phyloP scores from a whole-genome alignment of 2,329 filamentous ascomycete genomes.

The Domatiomyces globalis region DNA sequence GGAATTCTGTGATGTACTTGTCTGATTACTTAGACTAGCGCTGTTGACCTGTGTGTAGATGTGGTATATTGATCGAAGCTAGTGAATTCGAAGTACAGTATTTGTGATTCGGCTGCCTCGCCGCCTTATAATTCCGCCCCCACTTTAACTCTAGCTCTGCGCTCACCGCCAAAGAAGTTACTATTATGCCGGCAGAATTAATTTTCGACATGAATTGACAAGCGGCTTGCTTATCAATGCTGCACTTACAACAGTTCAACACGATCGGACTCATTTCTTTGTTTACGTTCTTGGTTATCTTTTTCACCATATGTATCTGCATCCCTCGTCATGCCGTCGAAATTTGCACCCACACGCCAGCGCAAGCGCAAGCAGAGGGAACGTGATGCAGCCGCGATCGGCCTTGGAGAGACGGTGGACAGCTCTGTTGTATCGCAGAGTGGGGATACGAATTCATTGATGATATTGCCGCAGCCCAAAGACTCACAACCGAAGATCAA shows the following conservation, averaged over 20 bases:
- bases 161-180: neutral
- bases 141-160: too few relatives aligned
- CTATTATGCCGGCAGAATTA: neutral
- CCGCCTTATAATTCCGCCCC: too few relatives aligned
- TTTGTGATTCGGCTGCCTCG: neutral
- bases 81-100: too few relatives aligned
- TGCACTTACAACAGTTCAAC: neutral
- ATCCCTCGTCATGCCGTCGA: conserved; percentile 1
- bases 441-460: neutral
- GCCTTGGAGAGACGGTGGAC: neutral
- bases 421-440: neutral
- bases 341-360: conserved; percentile 5
- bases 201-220: neutral
- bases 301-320: too few relatives aligned
- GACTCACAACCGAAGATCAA: neutral
- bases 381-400: neutral
- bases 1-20: too few relatives aligned
- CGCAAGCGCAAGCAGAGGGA: conserved; percentile 3
- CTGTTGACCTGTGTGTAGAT: neutral
- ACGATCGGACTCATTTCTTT: neutral
- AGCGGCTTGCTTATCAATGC: too few relatives aligned
- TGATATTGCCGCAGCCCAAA: neutral
- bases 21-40: neutral
- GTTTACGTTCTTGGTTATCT: too few relatives aligned
- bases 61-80: neutral